Evolutionary conservation across 2,329 filamentous ascomycete genomes (phyloP), one percentile per base, ranked within the genome.

Genomic region (Colletotrichum euphorbiae): DNA sequence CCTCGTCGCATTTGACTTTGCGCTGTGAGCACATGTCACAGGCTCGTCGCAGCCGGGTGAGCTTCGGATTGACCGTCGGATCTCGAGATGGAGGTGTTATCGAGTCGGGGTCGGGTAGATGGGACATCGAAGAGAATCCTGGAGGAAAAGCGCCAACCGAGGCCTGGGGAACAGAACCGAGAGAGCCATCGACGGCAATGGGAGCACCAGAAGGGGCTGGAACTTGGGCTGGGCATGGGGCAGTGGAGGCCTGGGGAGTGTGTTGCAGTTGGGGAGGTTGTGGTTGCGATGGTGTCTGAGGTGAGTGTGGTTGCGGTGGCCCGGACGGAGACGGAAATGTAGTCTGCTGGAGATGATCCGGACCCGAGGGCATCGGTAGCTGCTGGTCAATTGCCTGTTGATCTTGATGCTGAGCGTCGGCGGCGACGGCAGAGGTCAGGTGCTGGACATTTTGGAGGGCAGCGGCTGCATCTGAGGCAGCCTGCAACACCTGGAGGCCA

Each of bases 1-100:
- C 78, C 70, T 87, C 85, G 74, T 88, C 85, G 75, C 86, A 89
- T 77, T 89, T 89, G 50, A 89, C 87, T 70, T 89, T 89, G 65
- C 87, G 84, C 76, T 86, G 84, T 67, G 86, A 88, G 74, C 87
- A 89, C 81, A 89, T 85, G 71, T 89, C 87, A 72, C 87, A 89
- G 13, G 87, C 87, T 56, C 87, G 83, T 67, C 87, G 81, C 36
- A 89, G 80, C 6, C 87, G 84, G 31, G 85, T 88, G 51, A 85
- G 78, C 77, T 87, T 88, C 15, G 80, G 81, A 62, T 83, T 83
- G 61, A 82, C 75, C 12, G 78, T 80, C 7, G 80, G 79, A 63
- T 83, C 81, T 45, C 80, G 54, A 17, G 64, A 33, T 17, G 69
- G 42, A 1, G 38, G 19, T 8, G 55, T 45, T 33, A 62, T 43